Conservation (phyloP, 495 filamentous ascomycete genomes). For the Talaromyces proteolyticus region DNA sequence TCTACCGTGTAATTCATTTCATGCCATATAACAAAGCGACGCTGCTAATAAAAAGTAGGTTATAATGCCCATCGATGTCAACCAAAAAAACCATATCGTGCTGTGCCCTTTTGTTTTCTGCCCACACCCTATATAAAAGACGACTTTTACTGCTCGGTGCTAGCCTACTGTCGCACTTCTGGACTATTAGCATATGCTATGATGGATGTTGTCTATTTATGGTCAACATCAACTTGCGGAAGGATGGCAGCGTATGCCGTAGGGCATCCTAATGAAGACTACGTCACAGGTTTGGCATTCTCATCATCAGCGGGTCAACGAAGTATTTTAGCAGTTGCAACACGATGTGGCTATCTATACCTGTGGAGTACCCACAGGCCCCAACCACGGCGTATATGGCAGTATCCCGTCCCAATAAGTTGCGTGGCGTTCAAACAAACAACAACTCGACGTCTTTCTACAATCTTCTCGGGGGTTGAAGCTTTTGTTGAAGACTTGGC, state of each 20-base stretch:
- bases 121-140: conserved; percentile 85
- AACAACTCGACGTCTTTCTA: conserved; percentile 33
- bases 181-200: conserved; percentile 82
- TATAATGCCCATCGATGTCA: background rate
- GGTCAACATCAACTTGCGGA: conserved; percentile 51
- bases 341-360: conserved; percentile 59
- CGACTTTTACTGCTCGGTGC: conserved; percentile 90
- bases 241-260: conserved; percentile 48
- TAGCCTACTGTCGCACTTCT: conserved; percentile 73
- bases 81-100: background rate
- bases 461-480: conserved; percentile 23
- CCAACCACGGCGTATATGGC: conserved; percentile 65
- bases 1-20: conserved; percentile 40
- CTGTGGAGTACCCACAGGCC: conserved; percentile 56
- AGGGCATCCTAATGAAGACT: conserved; percentile 37
- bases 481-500: conserved; percentile 67
- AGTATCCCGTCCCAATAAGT: conserved; percentile 63
- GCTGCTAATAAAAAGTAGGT: background rate
- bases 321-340: conserved; percentile 79
- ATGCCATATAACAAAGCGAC: background rate
- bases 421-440: conserved; percentile 66
- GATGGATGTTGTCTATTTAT: conserved; percentile 75
- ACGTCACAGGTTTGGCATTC: conserved; percentile 82
- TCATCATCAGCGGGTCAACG: conserved; percentile 72
- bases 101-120: conserved; percentile 74